phyloP scores from a whole-genome alignment of 371 early-diverging fungal genomes.

The Circinella umbellata region DNA sequence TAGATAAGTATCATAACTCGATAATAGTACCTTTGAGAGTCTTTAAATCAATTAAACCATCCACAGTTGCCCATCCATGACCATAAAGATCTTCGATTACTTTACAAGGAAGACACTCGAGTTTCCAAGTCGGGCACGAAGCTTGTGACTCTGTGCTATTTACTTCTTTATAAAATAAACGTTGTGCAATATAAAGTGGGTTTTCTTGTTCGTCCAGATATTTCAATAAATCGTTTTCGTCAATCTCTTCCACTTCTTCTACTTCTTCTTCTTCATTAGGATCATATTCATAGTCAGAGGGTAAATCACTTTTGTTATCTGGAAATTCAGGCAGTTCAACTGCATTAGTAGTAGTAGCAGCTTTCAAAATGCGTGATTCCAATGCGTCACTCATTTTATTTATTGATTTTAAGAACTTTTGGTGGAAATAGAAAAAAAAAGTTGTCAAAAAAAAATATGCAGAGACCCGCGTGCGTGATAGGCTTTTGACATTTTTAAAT shows the following conservation, averaged over 20 bases:
- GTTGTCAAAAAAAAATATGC: too few species aligned
- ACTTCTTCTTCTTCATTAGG: slow-evolving; percentile 50
- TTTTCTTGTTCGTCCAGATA: slow-evolving; percentile 57
- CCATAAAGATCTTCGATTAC: slow-evolving; percentile 55
- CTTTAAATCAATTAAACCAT: slow-evolving; percentile 49
- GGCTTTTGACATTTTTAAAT: too few species aligned
- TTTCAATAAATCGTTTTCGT: slow-evolving; percentile 56
- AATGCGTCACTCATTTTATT: slow-evolving; percentile 17
- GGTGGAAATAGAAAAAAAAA: too few species aligned
- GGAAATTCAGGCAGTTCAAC: slow-evolving; percentile 58
- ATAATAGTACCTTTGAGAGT: slow-evolving; percentile 33
- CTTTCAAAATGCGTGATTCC: slow-evolving; percentile 41
- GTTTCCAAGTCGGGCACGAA: slow-evolving; percentile 23
- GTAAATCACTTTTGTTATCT: slow-evolving; percentile 62
- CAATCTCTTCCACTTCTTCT: slow-evolving; percentile 56
- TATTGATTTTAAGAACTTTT: neutral
- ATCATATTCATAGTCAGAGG: slow-evolving; percentile 66
- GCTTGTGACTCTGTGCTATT: slow-evolving; percentile 43
- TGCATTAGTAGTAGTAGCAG: slow-evolving; percentile 20
- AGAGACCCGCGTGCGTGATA: too few species aligned
- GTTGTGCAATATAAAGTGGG: slow-evolving; percentile 50
- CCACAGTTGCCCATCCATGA: slow-evolving; percentile 57
- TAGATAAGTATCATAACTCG: too few species aligned
- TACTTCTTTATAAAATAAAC: slow-evolving; percentile 54
- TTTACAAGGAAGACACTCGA: slow-evolving; percentile 32